These are phyloP conservation scores for Blastocystis hominis DNA, from an alignment of 352 stramenopile genomes.

Conservation along the genomic window DNA sequence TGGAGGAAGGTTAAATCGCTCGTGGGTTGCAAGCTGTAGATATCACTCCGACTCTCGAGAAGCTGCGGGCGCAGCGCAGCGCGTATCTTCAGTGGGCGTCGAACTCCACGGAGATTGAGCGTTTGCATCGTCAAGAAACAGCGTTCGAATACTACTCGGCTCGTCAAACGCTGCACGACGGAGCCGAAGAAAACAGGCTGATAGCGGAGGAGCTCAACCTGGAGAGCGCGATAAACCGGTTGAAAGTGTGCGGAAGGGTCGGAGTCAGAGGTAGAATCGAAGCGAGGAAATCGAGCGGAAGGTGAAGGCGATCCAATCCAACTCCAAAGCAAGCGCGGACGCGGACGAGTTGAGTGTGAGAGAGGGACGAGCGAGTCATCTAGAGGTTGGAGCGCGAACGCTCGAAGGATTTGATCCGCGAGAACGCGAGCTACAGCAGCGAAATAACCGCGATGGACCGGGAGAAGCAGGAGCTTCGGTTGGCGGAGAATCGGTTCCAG, in stretches of 20 bases:
- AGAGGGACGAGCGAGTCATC: neutral
- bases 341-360: conserved; percentile 2
- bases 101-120: conserved; percentile 94
- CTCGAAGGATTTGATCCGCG: conserved; percentile 73
- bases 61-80: conserved; percentile 86
- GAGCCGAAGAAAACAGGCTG: conserved; percentile 58
- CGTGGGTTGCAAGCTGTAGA: conserved; percentile 70
- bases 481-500: conserved; percentile 58
- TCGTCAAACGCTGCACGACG: conserved; percentile 62
- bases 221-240: conserved; percentile 71
- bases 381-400: conserved; percentile 64
- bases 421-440: conserved; percentile 69
- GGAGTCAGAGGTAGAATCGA: neutral
- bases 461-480: conserved; percentile 65
- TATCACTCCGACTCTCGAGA: conserved; percentile 96
- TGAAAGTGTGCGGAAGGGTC: conserved; percentile 63
- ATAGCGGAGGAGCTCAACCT: conserved; percentile 75
- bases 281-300: neutral
- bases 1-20: conserved; percentile 3
- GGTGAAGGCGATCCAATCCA: neutral
- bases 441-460: conserved; percentile 65
- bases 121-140: conserved; percentile 89
- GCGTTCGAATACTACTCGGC: conserved; percentile 79
- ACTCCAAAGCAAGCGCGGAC: no score
- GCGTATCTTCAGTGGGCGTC: conserved; percentile 93